Base-by-base conservation (phyloP, 1,284 basidiomycete genomes). In the Papiliotrema fonsecae region DNA sequence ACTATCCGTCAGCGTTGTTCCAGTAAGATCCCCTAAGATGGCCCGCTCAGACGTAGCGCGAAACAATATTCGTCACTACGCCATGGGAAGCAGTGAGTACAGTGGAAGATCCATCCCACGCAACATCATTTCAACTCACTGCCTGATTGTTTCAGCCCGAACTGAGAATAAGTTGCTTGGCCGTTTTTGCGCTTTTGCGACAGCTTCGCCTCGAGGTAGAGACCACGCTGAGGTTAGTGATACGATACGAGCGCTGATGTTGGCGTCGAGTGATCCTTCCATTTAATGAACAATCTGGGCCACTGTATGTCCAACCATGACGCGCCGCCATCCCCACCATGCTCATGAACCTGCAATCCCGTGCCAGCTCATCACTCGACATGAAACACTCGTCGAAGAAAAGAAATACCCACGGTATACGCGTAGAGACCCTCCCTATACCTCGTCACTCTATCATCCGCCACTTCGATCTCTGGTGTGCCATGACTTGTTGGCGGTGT, bases 331-430 rank as follows among this genome's bases (percentile, higher is more conserved):
- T n/a, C n/a, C n/a, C n/a, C n/a, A n/a, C n/a, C n/a, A n/a, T n/a
- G n/a, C n/a, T n/a, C n/a, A n/a, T n/a, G n/a, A n/a, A n/a, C n/a
- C n/a, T n/a, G n/a, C n/a, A n/a, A n/a, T n/a, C n/a, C n/a, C n/a
- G n/a, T n/a, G n/a, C n/a, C n/a, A n/a, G n/a, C n/a, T n/a, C n/a
- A n/a, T n/a, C n/a, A n/a, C n/a, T n/a, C n/a, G n/a, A n/a, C n/a
- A n/a, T n/a, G n/a, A n/a, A n/a, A n/a, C n/a, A n/a, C n/a, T n/a
- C n/a, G n/a, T n/a, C n/a, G n/a, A n/a, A n/a, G n/a, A n/a, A n/a
- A n/a, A n/a, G n/a, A n/a, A 27, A 6, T 7, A 57, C 58, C 46
- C 41, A 60, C 58, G 11, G 58, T 60, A 47, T 60, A 60, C 6
- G 54, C 52, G 31, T 58, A 56, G 16, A 60, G n/a, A 4, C 37